Percentiles rank a stretch among this genome's conserved stretches.
These are phyloP conservation scores for Termitomyces titanicus DNA, from an alignment of 768 basidiomycete genomes.

Conservation along the genomic window DNA sequence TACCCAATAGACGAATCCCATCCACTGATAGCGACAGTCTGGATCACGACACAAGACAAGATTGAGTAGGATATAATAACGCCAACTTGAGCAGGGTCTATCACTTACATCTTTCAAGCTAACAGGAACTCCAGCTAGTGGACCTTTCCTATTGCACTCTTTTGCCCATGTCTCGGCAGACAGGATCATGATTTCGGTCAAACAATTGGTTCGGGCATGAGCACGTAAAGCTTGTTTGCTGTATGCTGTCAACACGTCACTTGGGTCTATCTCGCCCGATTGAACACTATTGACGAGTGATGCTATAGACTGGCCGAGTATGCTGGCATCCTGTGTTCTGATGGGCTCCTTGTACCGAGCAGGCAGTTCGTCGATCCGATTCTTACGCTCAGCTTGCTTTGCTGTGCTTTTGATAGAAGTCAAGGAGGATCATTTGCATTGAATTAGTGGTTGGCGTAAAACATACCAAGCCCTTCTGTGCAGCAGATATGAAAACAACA, in stretches of 20 bases:
- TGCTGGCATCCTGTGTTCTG: conserved; percentile 20
- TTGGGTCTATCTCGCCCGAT: conserved; percentile 24
- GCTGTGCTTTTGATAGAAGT: conserved; percentile 16
- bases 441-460: neutral
- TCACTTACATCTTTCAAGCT: conserved; percentile 44
- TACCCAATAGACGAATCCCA: conserved; percentile 61
- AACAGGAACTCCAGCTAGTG: conserved; percentile 53
- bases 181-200: conserved; percentile 51
- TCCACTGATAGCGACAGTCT: conserved; percentile 51
- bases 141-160: conserved; percentile 27
- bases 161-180: conserved; percentile 30
- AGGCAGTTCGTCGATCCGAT: conserved; percentile 26
- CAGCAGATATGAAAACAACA: conserved; percentile 33
- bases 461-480: conserved; percentile 34
- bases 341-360: conserved; percentile 27
- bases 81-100: conserved; percentile 5
- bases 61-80: neutral
- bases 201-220: conserved; percentile 48
- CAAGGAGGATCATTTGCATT: neutral
- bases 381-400: conserved; percentile 34
- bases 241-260: conserved; percentile 37
- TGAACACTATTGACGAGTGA: conserved; percentile 28
- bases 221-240: conserved; percentile 43
- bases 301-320: conserved; percentile 28
- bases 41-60: conserved; percentile 2